A percentile compares a stretch with the other conserved stretches of the same genome.
Conservation (phyloP, 169 alveolate genomes). For the Plasmodium fragile region DNA sequence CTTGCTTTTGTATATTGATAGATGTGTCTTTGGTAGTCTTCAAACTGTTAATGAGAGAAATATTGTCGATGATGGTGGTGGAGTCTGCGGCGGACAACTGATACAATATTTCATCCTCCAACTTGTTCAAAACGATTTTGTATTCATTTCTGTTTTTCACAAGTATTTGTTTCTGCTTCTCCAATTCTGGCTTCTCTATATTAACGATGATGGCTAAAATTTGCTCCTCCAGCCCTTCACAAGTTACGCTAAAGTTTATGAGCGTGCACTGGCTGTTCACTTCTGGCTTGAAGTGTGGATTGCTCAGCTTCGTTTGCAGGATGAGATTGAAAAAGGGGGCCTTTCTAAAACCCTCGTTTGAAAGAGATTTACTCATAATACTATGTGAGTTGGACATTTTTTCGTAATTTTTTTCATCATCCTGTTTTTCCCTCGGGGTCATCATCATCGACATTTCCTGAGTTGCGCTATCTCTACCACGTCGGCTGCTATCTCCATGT, state of each 20-base stretch:
- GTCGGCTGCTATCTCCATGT: neutral
- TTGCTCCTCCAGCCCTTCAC: constrained; percentile 97
- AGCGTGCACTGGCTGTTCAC: constrained; percentile 97
- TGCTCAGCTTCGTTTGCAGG: constrained; percentile 94
- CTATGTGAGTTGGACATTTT: neutral
- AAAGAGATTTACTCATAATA: constrained; percentile 45
- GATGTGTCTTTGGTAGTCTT: constrained; percentile 95
- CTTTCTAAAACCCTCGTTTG: constrained; percentile 92
- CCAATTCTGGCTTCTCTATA: constrained; percentile 96
- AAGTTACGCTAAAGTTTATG: constrained; percentile 97
- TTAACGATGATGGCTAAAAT: constrained; percentile 95
- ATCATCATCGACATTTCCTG: neutral
- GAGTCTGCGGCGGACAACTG: constrained; percentile 96
- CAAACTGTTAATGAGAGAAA: constrained; percentile 93
- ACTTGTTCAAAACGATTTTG: constrained; percentile 92
- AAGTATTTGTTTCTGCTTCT: constrained; percentile 93
- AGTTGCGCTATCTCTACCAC: neutral
- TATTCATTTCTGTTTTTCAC: constrained; percentile 95
- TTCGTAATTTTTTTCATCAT: neutral
- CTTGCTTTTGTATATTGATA: constrained; percentile 92
- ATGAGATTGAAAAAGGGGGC: constrained; percentile 93
- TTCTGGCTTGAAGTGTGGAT: constrained; percentile 99
- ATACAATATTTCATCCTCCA: constrained; percentile 93
- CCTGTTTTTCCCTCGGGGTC: neutral
- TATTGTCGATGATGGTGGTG: constrained; percentile 94